These are phyloP conservation scores for Rhynchospora tenuis DNA, from an alignment of 176 grass and related monocot genomes.

Conservation along the genomic window DNA sequence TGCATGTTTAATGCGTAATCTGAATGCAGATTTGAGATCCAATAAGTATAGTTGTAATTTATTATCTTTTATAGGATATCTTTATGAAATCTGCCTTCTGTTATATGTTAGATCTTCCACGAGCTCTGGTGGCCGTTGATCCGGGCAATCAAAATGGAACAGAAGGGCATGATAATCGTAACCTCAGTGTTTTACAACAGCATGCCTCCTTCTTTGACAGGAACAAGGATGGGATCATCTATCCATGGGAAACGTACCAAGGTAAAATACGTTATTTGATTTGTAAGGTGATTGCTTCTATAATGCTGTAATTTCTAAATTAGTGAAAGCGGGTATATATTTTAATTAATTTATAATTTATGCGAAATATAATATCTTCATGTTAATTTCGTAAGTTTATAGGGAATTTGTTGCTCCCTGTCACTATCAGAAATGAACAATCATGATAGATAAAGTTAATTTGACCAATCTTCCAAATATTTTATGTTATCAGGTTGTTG, in stretches of 20 bases:
- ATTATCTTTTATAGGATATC: not conserved
- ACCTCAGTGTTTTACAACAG: constrained; percentile 63
- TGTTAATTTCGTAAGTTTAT: too few species aligned
- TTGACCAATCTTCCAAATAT: too few species aligned
- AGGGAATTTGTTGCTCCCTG: not conserved
- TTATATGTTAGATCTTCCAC: constrained; percentile 37
- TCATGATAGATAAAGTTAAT: too few species aligned
- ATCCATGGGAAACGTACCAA: constrained; percentile 64
- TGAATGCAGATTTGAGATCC: too few species aligned
- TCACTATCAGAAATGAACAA: not conserved
- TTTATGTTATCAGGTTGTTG: too few species aligned
- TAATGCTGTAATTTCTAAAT: not conserved
- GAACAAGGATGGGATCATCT: constrained; percentile 49
- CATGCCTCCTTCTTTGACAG: constrained; percentile 66
- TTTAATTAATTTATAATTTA: too few species aligned
- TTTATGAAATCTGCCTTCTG: not conserved
- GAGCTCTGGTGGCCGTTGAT: constrained; percentile 49
- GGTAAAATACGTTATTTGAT: not conserved
- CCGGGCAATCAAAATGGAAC: constrained; percentile 50
- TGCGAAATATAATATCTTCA: too few species aligned
- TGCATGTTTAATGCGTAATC: too few species aligned
- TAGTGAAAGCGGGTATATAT: too few species aligned
- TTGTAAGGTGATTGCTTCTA: not conserved
- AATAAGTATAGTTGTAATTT: not conserved
- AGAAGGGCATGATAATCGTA: constrained; percentile 24